Conservation (phyloP, 495 filamentous ascomycete species). For the Xanthoparmelia taractica region DNA sequence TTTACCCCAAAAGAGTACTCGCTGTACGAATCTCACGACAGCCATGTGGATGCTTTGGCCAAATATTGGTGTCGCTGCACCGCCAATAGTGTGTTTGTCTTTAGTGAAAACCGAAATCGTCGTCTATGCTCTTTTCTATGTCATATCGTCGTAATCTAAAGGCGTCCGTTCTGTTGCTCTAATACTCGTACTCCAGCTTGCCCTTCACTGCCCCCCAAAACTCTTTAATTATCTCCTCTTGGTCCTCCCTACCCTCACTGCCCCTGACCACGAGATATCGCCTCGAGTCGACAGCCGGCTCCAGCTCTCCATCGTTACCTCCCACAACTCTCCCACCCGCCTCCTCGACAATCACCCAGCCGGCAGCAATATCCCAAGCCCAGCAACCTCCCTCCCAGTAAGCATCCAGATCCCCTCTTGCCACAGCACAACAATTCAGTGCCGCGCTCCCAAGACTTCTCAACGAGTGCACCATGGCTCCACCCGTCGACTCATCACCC, state of each 20-base stretch:
- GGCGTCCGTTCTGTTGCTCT: background rate
- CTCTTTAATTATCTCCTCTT: constrained; percentile 70
- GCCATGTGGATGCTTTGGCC: no score
- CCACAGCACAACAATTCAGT: constrained; percentile 75
- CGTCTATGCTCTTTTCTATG: background rate
- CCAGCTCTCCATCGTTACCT: constrained; percentile 72
- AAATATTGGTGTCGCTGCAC: no score
- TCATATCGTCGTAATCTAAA: background rate
- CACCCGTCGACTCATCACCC: constrained; percentile 54
- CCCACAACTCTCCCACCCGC: constrained; percentile 74
- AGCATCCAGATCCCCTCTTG: constrained; percentile 66
- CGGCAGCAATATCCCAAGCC: constrained; percentile 92
- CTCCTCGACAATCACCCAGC: constrained; percentile 80
- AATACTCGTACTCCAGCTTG: constrained; percentile 42
- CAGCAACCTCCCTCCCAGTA: constrained; percentile 96
- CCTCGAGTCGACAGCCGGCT: constrained; percentile 63
- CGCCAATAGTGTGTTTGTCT: background rate
- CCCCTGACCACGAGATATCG: constrained; percentile 71
- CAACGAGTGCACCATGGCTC: constrained; percentile 77
- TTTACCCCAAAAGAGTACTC: no score
- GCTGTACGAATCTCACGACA: no score
- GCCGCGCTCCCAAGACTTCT: constrained; percentile 72
- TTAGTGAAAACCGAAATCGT: background rate
- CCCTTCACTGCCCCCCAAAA: constrained; percentile 60
- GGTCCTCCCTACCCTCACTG: constrained; percentile 47